Evolutionary conservation across 202 grass and related monocot species (phyloP), one percentile per base, ranked within the genome.

Genomic region (Carex arenaria): DNA sequence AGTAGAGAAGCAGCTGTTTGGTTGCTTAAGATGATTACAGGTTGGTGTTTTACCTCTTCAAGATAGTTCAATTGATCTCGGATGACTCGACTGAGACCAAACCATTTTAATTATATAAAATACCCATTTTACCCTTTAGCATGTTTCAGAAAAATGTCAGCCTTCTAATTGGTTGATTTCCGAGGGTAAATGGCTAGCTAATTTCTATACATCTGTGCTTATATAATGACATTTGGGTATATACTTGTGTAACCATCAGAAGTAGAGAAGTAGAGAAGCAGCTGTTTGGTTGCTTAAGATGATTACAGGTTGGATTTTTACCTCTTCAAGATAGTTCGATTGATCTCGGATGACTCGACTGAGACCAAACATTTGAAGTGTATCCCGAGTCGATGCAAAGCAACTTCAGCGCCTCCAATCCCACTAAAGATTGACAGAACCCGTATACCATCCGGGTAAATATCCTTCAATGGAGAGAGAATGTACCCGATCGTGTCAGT

Each of bases 361-460:
- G 93, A 92, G 12, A 99, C 85, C 3, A 96, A 72, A 53, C 88
- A 99, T 49, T 86, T 90, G 3, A 99, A 59, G 34, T 26, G 87
- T 84, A 99, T 89, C 30, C 96, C 96, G 10, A 96, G 88, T 38
- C 87, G 81, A 85, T 96, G 79, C 0, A 99, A 53, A 28, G 91
- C 85, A 47, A 99, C 57, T 85, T 94, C 91, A 74, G 84, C 87
- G 43, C 93, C 96, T 72, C 96, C 96, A 60, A 91, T 89, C 64
- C 91, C 91, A 72, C 72, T 99, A 22, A 89, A 96, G 55, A 99
- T 85, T 36, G 96, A 99, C 55, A 99, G 19, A 42, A 99, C 78
- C 52, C 91, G 87, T 9, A 99, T 22, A 15, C 96, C 93, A 43
- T 88, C 69, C 32, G 85, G 89, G 89, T 72, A 99, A 4, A 62